Conservation (phyloP, 768 basidiomycete species). For the Pleurotus eryngii region DNA sequence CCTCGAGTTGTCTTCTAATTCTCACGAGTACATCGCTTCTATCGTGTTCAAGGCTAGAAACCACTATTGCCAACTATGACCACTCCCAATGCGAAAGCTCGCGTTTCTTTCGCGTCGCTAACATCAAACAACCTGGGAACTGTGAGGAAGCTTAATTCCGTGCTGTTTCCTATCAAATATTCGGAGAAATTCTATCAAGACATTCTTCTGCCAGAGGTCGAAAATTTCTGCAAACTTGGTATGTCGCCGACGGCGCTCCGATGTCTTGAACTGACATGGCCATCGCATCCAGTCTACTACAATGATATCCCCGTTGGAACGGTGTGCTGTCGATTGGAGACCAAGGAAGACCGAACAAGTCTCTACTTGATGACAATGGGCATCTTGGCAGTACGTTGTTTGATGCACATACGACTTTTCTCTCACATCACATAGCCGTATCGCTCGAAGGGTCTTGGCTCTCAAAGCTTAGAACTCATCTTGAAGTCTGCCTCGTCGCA, state of each 20-base stretch:
- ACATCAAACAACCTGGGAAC: constrained; percentile 84
- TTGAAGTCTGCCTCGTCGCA: constrained; percentile 59
- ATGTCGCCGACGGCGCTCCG: constrained; percentile 27
- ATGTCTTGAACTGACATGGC: background rate
- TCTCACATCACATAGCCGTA: constrained; percentile 59
- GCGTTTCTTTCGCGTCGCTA: constrained; percentile 69
- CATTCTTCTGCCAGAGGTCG: constrained; percentile 71
- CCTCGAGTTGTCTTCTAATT: constrained; percentile 5
- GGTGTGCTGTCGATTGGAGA: constrained; percentile 82
- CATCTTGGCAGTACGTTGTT: constrained; percentile 68
- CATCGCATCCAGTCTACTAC: constrained; percentile 65
- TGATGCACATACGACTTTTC: constrained; percentile 14
- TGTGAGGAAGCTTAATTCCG: constrained; percentile 64
- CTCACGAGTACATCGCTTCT: constrained; percentile 7
- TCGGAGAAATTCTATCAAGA: constrained; percentile 85
- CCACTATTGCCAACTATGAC: constrained; percentile 15
- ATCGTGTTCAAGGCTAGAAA: background rate
- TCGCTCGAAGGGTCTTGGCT: constrained; percentile 74
- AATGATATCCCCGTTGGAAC: constrained; percentile 91
- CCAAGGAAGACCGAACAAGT: constrained; percentile 48
- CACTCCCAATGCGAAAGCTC: constrained; percentile 23
- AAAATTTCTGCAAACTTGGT: constrained; percentile 89
- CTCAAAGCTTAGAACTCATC: constrained; percentile 66
- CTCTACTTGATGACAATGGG: constrained; percentile 94
- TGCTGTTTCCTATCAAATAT: constrained; percentile 88